Evolutionary conservation across 2,329 filamentous ascomycete species (phyloP).

Genomic region (Arachnopeziza araneosa): DNA sequence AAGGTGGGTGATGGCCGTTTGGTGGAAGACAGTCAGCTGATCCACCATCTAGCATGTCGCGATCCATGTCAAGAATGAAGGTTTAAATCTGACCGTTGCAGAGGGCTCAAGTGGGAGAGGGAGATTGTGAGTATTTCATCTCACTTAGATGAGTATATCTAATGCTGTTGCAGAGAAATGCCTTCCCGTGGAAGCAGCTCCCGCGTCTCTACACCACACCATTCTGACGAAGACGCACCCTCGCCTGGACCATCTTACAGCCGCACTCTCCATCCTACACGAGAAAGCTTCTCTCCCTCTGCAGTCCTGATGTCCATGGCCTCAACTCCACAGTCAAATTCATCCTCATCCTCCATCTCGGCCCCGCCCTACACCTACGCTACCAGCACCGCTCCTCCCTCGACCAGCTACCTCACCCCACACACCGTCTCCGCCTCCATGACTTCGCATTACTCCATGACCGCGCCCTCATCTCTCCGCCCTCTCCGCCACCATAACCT

Average conservation of each 20-base stretch:
- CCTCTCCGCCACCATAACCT: slow-evolving; percentile 23
- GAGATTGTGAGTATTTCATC: slow-evolving; percentile 19
- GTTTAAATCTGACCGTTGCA: slow-evolving; percentile 24
- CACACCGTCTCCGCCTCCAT: neutral
- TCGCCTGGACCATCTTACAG: neutral
- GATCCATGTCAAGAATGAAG: slow-evolving; percentile 28
- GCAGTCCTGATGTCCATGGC: slow-evolving; percentile 18
- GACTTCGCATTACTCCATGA: neutral
- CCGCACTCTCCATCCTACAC: neutral
- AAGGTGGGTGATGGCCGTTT: slow-evolving; percentile 15
- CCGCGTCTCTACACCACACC: slow-evolving; percentile 5
- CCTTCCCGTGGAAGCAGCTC: neutral
- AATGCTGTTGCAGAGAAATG: slow-evolving; percentile 14
- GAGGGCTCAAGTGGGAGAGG: slow-evolving; percentile 25
- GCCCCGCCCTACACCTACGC: neutral
- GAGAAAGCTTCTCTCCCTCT: slow-evolving; percentile 16
- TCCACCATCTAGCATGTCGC: slow-evolving; percentile 22
- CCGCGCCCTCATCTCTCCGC: neutral
- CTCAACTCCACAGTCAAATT: slow-evolving; percentile 4
- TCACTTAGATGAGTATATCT: neutral
- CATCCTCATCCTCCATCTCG: neutral
- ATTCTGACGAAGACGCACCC: neutral
- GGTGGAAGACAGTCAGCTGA: slow-evolving; percentile 8
- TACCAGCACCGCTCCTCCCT: slow-evolving; percentile 1
- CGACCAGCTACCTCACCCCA: slow-evolving; percentile 1